Percentiles rank a stretch among this genome's conserved stretches.
Conservation (phyloP, 1,139 yeast genomes). For the Lodderomyces pseudojiufengensis region DNA sequence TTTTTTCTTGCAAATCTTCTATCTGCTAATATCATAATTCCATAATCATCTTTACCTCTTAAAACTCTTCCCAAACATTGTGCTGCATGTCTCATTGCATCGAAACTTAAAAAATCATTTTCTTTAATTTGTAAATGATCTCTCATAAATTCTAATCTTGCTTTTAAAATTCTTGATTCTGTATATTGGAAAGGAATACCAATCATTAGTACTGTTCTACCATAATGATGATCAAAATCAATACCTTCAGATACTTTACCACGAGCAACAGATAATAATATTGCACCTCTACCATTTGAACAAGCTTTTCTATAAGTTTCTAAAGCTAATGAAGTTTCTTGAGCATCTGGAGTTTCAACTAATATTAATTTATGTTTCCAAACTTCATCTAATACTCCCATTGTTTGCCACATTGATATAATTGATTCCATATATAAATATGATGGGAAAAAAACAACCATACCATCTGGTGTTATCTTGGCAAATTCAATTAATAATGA, state of each 20-base stretch:
- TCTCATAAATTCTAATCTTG: constrained; percentile 86
- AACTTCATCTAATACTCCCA: constrained; percentile 97
- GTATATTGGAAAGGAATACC: constrained; percentile 99
- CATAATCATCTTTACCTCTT: constrained; percentile 97
- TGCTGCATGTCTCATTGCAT: constrained; percentile 99
- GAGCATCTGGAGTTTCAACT: constrained; percentile 99
- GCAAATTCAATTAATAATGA: constrained; percentile 87
- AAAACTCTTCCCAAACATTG: constrained; percentile 96
- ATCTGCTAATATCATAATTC: constrained; percentile 97
- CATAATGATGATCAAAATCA: constrained; percentile 98
- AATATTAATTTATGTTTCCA: constrained; percentile 94
- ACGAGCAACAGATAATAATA: constrained; percentile 93
- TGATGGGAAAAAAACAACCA: constrained; percentile 96
- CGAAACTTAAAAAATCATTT: constrained; percentile 92
- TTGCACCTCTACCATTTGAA: constrained; percentile 96
- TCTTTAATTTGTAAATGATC: constrained; percentile 91
- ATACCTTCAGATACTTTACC: constrained; percentile 98
- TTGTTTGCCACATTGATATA: constrained; percentile 96
- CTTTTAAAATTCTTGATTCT: constrained; percentile 91
- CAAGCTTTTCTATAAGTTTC: constrained; percentile 97
- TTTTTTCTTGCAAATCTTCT: constrained; percentile 85
- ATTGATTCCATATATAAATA: constrained; percentile 97
- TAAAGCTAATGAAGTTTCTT: constrained; percentile 90
- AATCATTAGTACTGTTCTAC: constrained; percentile 95
- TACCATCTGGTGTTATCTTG: constrained; percentile 94